Evolutionary conservation across 2,329 filamentous ascomycete species (phyloP).

Genomic region (Stemphylium beticola): DNA sequence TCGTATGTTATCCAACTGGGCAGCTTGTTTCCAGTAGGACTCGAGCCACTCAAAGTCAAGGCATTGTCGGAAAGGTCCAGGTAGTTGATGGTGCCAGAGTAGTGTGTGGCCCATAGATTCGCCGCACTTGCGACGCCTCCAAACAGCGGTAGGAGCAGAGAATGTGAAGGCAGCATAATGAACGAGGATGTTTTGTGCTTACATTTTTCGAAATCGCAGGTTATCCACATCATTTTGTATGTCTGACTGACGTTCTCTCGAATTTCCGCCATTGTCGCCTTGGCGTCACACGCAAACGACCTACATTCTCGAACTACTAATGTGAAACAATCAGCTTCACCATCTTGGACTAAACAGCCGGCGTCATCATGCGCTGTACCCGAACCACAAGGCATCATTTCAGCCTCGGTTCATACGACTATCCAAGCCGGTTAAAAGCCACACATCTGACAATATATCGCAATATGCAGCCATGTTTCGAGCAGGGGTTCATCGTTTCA

Average conservation of each 20-base stretch:
- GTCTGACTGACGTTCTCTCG: not conserved
- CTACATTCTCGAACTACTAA: conserved; percentile 12
- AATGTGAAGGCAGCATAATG: conserved; percentile 31
- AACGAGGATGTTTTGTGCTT: not conserved
- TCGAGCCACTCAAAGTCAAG: conserved; percentile 28
- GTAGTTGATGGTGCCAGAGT: conserved; percentile 39
- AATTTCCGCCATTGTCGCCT: conserved; percentile 13
- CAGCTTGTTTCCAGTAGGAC: conserved; percentile 29
- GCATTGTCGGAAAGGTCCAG: conserved; percentile 33
- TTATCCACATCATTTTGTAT: conserved; percentile 16
- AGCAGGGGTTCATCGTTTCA: conserved; percentile 18
- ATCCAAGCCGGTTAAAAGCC: conserved; percentile 19
- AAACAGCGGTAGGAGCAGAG: conserved; percentile 35
- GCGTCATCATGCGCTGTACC: conserved; percentile 9
- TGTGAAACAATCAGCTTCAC: conserved; percentile 22
- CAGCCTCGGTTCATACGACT: conserved; percentile 7
- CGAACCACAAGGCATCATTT: conserved; percentile 6
- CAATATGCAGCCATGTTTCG: conserved; percentile 21
- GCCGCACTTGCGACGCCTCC: conserved; percentile 33
- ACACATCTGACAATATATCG: conserved; percentile 16
- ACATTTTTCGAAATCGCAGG: not conserved
- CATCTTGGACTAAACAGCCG: conserved; percentile 11
- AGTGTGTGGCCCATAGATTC: conserved; percentile 40
- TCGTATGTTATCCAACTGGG: conserved; percentile 45
- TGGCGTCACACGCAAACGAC: conserved; percentile 16